Base-by-base conservation (phyloP, 306 rosid species). In the Quercus berberidifolia region DNA sequence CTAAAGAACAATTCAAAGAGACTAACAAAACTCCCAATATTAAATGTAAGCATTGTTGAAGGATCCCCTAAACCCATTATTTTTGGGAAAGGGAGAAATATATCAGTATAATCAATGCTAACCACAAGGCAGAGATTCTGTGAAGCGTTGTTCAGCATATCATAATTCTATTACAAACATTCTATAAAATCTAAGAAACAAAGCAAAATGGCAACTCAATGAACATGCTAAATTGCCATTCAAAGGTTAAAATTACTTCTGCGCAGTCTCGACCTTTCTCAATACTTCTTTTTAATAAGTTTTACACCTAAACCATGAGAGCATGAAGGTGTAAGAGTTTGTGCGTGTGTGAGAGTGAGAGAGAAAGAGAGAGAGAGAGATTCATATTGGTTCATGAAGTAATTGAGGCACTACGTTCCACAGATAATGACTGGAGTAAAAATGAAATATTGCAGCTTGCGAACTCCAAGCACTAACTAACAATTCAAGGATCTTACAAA, bases 371-470 rank as follows among this genome's bases (percentile, higher is more conserved):
- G 64, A 21, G 21, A 56, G 12, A 57, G 14, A 57, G 26, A 57
- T 1, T 8, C 62, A 6, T 19, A 56, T 19, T 56, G 62, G 11
- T 9, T n/a, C 63, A 20, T 46, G 63, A 57, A 57, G 63, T 23
- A n/a, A 57, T 57, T 20, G 26, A 21, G 3, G 63, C 63, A 57
- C 9, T 10, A 19, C 13, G 12, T 3, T 58, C 64, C 64, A 58
- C 21, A 58, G 30, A 21, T 21, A 20, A 14, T 63, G 19, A 23
- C 25, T 23, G 25, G 19, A 63, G 30, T 63, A 63, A 0, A 18
- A 18, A 28, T 28, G 41, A 62, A 56, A 74, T 85, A 78, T 75
- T 55, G 83, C 81, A 80, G 78, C 74, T 80, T 73, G 74, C 83
- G 35, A 80, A 88, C 80, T 63, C 77, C 76, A 49, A 71, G 62